phyloP scores from a whole-genome alignment of 2,329 filamentous ascomycete genomes.

The Colletotrichum destructivum region DNA sequence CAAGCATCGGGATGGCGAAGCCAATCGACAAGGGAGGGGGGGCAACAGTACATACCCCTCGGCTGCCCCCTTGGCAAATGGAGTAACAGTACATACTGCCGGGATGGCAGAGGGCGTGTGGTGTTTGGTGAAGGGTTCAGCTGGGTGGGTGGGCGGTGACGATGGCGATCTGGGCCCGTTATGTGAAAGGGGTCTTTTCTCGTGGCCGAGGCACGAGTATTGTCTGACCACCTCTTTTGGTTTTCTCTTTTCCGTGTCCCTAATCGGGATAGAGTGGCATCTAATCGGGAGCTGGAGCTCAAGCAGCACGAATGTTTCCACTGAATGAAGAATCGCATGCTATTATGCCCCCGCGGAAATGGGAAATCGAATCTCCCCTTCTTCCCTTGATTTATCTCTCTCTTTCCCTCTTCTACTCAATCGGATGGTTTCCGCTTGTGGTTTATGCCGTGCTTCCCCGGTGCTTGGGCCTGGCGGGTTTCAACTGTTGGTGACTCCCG shows the following conservation, averaged over 20 bases:
- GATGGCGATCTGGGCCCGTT: slow-evolving; percentile 24
- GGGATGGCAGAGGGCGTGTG: slow-evolving; percentile 21
- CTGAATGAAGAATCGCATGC: slow-evolving; percentile 10
- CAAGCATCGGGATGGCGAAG: slow-evolving; percentile 23
- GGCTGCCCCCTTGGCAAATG: slow-evolving; percentile 28
- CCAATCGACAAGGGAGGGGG: slow-evolving; percentile 8
- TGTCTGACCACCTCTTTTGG: slow-evolving; percentile 9
- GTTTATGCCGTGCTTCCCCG: slow-evolving; percentile 20
- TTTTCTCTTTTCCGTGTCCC: background rate
- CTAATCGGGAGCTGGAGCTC: slow-evolving; percentile 20
- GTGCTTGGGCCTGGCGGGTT: slow-evolving; percentile 31
- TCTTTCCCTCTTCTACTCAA: background rate
- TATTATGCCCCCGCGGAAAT: background rate
- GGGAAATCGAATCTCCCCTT: background rate
- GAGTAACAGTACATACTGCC: slow-evolving; percentile 37
- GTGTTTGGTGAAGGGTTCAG: slow-evolving; percentile 3
- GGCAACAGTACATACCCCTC: slow-evolving; percentile 12
- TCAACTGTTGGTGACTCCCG: slow-evolving; percentile 16
- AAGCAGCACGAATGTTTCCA: slow-evolving; percentile 13
- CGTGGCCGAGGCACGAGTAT: background rate
- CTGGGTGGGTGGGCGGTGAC: slow-evolving; percentile 14
- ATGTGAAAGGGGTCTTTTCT: slow-evolving; percentile 2
- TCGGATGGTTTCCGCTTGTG: slow-evolving; percentile 21
- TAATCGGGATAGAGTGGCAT: slow-evolving; percentile 16
- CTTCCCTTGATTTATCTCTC: background rate